phyloP scores from a whole-genome alignment of 169 alveolate species.

The Plasmodium fragile region DNA sequence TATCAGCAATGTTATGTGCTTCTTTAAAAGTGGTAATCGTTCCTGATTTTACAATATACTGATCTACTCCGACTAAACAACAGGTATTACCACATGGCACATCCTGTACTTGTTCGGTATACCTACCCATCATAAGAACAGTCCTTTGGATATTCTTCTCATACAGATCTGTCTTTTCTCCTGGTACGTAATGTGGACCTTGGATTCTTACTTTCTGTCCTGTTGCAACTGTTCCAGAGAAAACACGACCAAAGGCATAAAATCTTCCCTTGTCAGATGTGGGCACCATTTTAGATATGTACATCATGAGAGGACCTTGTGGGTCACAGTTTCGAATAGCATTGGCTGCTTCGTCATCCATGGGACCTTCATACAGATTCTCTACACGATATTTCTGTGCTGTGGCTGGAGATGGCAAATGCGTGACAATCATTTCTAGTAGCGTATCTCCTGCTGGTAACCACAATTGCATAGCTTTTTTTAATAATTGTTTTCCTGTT shows the following conservation, averaged over 20 bases:
- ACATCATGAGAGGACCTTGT: constrained; percentile 98
- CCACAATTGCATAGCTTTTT: constrained; percentile 99
- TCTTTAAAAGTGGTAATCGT: constrained; percentile 97
- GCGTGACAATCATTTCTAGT: constrained; percentile 98
- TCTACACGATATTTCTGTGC: constrained; percentile 99
- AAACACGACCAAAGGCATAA: constrained; percentile 99
- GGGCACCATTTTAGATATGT: constrained; percentile 99
- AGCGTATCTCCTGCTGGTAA: constrained; percentile 99
- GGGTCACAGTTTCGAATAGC: constrained; percentile 98
- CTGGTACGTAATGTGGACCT: constrained; percentile 99
- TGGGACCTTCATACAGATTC: constrained; percentile 98
- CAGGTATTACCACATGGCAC: constrained; percentile 99
- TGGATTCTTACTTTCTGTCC: constrained; percentile 98
- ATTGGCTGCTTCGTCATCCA: constrained; percentile 98
- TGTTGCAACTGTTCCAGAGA: constrained; percentile 99
- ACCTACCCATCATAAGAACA: constrained; percentile 99
- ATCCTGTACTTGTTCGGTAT: constrained; percentile 96
- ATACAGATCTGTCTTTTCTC: constrained; percentile 97
- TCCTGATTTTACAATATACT: constrained; percentile 97
- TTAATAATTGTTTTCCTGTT: constrained; percentile 96
- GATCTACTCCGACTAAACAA: constrained; percentile 99
- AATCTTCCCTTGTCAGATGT: constrained; percentile 99
- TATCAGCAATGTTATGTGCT: constrained; percentile 98
- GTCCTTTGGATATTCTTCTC: constrained; percentile 98
- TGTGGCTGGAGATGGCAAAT: constrained; percentile 98